A percentile compares a stretch with the other conserved stretches of the same genome.
Evolutionary conservation across 352 stramenopile genomes (phyloP).

Genomic region (Pythium aristosporum): DNA sequence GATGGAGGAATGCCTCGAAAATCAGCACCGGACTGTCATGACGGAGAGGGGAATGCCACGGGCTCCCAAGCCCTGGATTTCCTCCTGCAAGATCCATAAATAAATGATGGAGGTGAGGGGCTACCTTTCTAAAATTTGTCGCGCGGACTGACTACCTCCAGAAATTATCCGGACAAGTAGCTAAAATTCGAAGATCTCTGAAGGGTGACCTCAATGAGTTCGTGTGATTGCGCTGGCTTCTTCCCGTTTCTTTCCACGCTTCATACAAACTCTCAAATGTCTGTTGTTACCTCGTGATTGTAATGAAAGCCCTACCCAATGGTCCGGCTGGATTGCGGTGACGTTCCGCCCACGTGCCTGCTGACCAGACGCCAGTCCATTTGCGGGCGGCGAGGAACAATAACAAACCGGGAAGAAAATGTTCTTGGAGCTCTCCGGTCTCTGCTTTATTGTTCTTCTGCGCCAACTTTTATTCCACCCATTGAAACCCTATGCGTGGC

Average conservation of each 20-base stretch:
- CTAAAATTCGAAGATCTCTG: neutral
- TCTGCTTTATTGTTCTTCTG: constrained; percentile 17
- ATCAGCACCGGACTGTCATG: no score
- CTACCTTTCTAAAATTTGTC: neutral
- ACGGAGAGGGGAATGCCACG: no score
- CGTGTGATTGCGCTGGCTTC: constrained; percentile 25
- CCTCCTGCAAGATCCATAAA: neutral
- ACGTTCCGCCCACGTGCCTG: constrained; percentile 26
- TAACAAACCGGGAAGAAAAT: neutral
- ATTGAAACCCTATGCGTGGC: constrained; percentile 1
- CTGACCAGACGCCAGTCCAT: constrained; percentile 15
- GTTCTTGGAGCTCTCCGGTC: constrained; percentile 2
- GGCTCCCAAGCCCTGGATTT: no score
- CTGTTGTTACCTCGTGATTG: constrained; percentile 6
- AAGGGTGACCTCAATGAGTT: constrained; percentile 5
- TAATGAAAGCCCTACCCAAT: neutral
- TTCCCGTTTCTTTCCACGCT: constrained; percentile 10
- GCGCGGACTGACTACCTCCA: neutral
- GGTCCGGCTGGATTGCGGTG: constrained; percentile 27
- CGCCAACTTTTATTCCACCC: constrained; percentile 1
- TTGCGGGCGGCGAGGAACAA: constrained; percentile 15
- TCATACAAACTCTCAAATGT: constrained; percentile 11
- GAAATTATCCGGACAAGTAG: constrained; percentile 18
- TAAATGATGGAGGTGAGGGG: neutral
- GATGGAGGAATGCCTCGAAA: no score